These are phyloP conservation scores for Komagataella populi DNA, from an alignment of 805 yeast species.

Conservation along the genomic window DNA sequence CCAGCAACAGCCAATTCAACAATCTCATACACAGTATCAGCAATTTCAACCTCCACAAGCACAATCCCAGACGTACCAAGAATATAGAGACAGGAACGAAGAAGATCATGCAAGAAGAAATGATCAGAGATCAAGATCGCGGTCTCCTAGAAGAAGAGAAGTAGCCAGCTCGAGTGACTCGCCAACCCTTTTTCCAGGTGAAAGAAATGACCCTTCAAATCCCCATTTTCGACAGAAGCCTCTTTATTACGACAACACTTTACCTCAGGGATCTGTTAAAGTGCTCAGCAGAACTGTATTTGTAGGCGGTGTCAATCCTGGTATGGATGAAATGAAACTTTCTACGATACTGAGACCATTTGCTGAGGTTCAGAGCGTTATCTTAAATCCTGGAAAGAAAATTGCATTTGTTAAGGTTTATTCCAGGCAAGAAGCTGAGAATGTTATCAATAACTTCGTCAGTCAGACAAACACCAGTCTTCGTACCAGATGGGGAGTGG, in stretches of 20 bases:
- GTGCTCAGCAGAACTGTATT: slow-evolving; percentile 85
- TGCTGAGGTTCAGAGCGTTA: slow-evolving; percentile 86
- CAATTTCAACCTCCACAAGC: not conserved
- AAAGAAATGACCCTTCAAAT: slow-evolving; percentile 54
- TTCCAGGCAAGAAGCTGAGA: slow-evolving; percentile 85
- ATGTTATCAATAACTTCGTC: slow-evolving; percentile 56
- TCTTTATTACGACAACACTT: slow-evolving; percentile 51
- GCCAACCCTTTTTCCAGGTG: slow-evolving; percentile 25
- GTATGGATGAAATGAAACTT: slow-evolving; percentile 66
- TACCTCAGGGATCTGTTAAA: slow-evolving; percentile 70
- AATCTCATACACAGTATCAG: slow-evolving; percentile 2
- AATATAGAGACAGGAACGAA: slow-evolving; percentile 12
- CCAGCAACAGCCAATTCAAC: slow-evolving; percentile 8
- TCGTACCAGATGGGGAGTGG: slow-evolving; percentile 97
- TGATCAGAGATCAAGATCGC: slow-evolving; percentile 37
- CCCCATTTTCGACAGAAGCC: slow-evolving; percentile 68
- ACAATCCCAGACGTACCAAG: slow-evolving; percentile 3
- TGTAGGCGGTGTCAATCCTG: slow-evolving; percentile 83
- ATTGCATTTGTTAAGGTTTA: slow-evolving; percentile 95
- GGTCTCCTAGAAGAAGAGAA: slow-evolving; percentile 29
- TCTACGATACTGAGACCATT: slow-evolving; percentile 58
- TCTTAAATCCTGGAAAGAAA: slow-evolving; percentile 75
- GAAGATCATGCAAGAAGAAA: slow-evolving; percentile 15
- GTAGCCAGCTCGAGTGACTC: slow-evolving; percentile 5
- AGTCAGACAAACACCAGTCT: slow-evolving; percentile 42